These are phyloP conservation scores for Polychytrium aggregatum DNA, from an alignment of 192 early-diverging fungal genomes.

Conservation along the genomic window DNA sequence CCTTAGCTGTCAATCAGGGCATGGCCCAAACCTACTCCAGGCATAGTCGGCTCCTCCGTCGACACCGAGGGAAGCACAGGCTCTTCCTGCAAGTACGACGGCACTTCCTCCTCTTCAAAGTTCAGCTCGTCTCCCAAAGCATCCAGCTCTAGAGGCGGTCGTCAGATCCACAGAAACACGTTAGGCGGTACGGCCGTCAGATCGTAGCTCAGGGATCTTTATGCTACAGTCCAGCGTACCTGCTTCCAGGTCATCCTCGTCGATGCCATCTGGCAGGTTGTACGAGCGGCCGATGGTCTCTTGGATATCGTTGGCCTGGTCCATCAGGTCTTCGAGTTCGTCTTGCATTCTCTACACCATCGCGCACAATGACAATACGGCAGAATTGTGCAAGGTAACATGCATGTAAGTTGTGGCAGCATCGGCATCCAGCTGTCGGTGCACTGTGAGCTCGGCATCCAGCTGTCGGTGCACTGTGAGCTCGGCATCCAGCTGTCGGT, in stretches of 20 bases:
- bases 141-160: constrained; percentile 61
- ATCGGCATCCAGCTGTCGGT: too few species aligned
- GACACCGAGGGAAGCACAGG: constrained; percentile 20
- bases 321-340: constrained; percentile 96
- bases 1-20: not conserved
- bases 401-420: not conserved
- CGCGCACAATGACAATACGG: too few species aligned
- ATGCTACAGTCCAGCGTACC: constrained; percentile 27
- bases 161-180: constrained; percentile 5
- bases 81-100: constrained; percentile 71
- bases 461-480: not conserved
- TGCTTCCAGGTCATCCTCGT: constrained; percentile 95
- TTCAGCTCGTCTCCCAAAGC: constrained; percentile 86
- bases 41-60: constrained; percentile 16
- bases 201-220: not conserved
- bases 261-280: constrained; percentile 86
- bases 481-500: constrained; percentile 1
- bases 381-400: not conserved
- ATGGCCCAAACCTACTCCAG: not conserved
- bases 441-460: not conserved
- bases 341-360: constrained; percentile 94
- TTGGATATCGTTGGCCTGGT: constrained; percentile 95
- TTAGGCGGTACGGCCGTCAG: too few species aligned
- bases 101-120: constrained; percentile 72
- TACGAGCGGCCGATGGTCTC: constrained; percentile 88